Base-by-base conservation (phyloP, 176 grass and related monocot species). In the Aechmea fasciata region DNA sequence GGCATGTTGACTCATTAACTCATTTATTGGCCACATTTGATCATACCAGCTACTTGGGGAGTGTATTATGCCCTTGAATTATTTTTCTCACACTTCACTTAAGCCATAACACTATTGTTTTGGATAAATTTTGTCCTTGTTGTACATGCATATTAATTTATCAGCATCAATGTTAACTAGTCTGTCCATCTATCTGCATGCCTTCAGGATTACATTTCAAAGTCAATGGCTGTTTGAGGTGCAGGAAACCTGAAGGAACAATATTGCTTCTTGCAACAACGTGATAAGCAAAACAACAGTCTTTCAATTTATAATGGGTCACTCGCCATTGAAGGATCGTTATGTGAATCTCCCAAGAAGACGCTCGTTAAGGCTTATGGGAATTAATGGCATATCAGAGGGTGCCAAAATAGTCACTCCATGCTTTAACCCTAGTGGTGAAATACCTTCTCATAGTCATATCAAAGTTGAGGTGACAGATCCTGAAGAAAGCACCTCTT, bases 381-480 rank as follows among this genome's bases (percentile, higher is more conserved):
- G 52, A 13, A 57, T 57, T 8, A 50, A 55, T 49, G 49, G 25
- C 26, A 13, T 79, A 50, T 81, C 50, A 41, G 59, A 83, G 68
- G 51, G 62, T 66, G 65, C 17, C 52, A 67, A 77, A 62, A 28
- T 12, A 13, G 53, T 63, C 17, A 24, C 51, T 78, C 26, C 53
- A 78, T 29, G 20, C 33, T 50, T 55, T 28, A 48, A 62, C 26
- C 20, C 8, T 20, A 50, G 20, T 47, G 64, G 51, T 25, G 22
- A 11, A 61, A 61, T 7, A 10, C 71, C 1, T 28, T 71, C 74
- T 75, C 47, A 54, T 15, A 77, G 75, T 73, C 15, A 18, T 67
- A 24, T 83, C 55, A 90, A 90, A 84, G 47, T 50, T 57, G 81
- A 84, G 78, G 66, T 87, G 11, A 28, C 63, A 57, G 80, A 81